Evolutionary conservation across 2,329 filamentous ascomycete species (phyloP), one percentile per base, ranked within the genome.

Genomic region (Exophiala mesophila): DNA sequence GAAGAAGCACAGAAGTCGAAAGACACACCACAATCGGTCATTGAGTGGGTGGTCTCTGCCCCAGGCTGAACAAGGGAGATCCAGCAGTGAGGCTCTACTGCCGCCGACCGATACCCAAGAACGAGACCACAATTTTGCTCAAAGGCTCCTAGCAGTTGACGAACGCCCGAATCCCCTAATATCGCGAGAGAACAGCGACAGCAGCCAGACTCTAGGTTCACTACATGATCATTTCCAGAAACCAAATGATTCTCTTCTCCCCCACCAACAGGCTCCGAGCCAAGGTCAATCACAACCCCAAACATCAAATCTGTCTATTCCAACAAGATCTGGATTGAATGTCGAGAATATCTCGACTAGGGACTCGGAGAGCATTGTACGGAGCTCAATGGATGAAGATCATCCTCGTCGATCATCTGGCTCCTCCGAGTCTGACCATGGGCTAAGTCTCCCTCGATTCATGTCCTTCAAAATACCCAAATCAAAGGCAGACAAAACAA

Each of bases 221-320:
- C 30, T 51, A 15, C 44, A 51, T 35, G 45, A 48, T 9, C 48
- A 51, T 41, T 51, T 51, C 30, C 24, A 17, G 8, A 33, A 21
- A 20, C 10, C 17, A 21, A 28, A 18, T 17, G 7, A 18, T 13
- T 6, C 24, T 17, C 12, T 26, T 26, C 18, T 23, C 15, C 17
- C 9, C 12, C 15, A 13, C 12, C 7, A 9, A 4, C 32, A 17
- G 20, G 15, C 16, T 10, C n/a, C 17, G 12, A 17, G 15, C 6
- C 32, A 15, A 13, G 5, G 5, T 5, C 17, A 8, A 28, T 8
- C 8, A 8, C 8, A 13, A 13, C n/a, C 29, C 17, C 29, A 9
- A 13, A 18, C 9, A 17, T 15, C 9, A 16, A 9, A 9, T 7
- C n/a, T 16, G 3, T 17, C 20, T 17, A 19, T 20, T 8, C 37